These are phyloP conservation scores for Septoria petroselini DNA, from an alignment of 2,329 filamentous ascomycete species.

Conservation along the genomic window DNA sequence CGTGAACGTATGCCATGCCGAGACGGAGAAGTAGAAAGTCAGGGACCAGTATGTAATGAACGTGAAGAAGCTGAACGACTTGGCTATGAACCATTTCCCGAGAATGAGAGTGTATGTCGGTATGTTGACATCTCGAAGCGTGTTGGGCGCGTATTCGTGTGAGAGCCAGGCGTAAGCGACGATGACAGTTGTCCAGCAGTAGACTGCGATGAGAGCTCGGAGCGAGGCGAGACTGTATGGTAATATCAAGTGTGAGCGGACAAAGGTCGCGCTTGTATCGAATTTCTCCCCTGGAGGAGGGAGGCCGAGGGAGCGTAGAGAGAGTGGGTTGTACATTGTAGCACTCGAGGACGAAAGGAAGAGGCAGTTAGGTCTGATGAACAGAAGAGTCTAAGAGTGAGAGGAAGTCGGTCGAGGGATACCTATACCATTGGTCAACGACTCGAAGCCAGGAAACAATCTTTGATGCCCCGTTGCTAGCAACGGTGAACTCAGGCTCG, in stretches of 20 bases:
- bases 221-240: constrained; percentile 5
- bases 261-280: constrained; percentile 10
- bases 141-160: constrained; percentile 7
- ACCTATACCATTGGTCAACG: too few relatives aligned
- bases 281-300: constrained; percentile 2
- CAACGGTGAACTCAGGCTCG: too few relatives aligned
- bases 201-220: constrained; percentile 16
- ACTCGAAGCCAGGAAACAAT: too few relatives aligned
- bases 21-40: constrained; percentile 20
- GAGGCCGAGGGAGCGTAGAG: constrained; percentile 1
- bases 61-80: constrained; percentile 23
- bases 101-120: constrained; percentile 13
- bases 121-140: constrained; percentile 14
- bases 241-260: constrained; percentile 16
- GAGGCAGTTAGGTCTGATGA: background rate
- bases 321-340: constrained; percentile 12
- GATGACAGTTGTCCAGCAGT: constrained; percentile 21
- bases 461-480: too few relatives aligned
- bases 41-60: constrained; percentile 21
- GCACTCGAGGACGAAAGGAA: background rate
- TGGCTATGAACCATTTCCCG: constrained; percentile 14
- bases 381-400: background rate
- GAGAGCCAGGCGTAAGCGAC: constrained; percentile 20
- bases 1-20: constrained; percentile 16
- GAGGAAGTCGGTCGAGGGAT: background rate